phyloP scores from a whole-genome alignment of 768 basidiomycete species.

The Xerocomellus intermedius region DNA sequence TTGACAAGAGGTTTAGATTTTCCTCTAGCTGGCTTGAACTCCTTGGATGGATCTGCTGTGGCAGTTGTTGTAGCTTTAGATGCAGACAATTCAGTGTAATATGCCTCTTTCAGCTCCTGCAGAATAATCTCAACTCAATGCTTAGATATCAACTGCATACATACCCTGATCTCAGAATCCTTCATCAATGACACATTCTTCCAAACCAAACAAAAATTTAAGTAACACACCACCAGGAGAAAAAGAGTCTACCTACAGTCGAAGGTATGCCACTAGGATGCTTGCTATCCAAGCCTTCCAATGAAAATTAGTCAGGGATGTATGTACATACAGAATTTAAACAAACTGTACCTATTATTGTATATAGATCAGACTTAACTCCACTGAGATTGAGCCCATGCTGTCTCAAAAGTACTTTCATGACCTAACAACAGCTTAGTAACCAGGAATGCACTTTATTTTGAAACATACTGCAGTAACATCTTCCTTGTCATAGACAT shows the following conservation, averaged over 20 bases:
- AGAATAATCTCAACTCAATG: background rate
- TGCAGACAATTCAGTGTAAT: conserved; percentile 46
- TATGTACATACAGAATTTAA: background rate
- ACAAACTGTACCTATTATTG: conserved; percentile 47
- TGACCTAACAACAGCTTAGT: conserved; percentile 41
- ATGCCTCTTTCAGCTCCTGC: conserved; percentile 64
- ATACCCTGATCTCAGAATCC: conserved; percentile 63
- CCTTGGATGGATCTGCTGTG: conserved; percentile 21
- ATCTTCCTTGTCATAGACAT: conserved; percentile 63
- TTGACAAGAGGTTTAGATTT: conserved; percentile 48
- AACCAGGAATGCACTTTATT: background rate
- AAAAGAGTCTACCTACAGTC: conserved; percentile 44
- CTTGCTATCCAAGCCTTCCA: conserved; percentile 70
- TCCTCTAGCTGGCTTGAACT: conserved; percentile 15
- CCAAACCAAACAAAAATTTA: conserved; percentile 52
- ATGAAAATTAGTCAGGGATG: background rate
- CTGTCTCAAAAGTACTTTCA: conserved; percentile 62
- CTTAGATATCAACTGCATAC: background rate
- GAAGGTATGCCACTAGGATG: conserved; percentile 71
- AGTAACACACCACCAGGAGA: background rate
- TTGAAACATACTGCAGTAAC: conserved; percentile 48
- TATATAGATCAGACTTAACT: conserved; percentile 73
- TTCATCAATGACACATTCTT: conserved; percentile 58
- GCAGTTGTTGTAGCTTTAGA: conserved; percentile 26
- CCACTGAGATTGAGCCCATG: conserved; percentile 66